Evolutionary conservation across 768 basidiomycete genomes (phyloP), one percentile per base, ranked within the genome.

Genomic region (Suillus luteus): DNA sequence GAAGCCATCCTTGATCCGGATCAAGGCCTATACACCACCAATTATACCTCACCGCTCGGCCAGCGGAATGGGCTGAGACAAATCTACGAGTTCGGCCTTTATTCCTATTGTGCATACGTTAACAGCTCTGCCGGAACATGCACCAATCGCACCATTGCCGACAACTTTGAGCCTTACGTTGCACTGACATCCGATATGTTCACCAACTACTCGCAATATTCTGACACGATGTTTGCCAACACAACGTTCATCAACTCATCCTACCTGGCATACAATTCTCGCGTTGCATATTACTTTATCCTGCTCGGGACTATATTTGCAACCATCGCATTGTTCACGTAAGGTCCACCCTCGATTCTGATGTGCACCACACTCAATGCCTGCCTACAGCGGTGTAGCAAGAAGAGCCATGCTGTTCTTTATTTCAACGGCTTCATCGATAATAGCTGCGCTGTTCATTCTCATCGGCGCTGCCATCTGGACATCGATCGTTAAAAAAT

Each of bases 11-110:
- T 78, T 41, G 89, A 90, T 73, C 84, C 85, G 8, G 86, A 89
- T 57, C 72, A 79, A 48, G 84, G 82, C 31, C 79, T 94, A 14
- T 91, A 91, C 74, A 85, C 90, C n/a, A 72, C 70, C 55, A 88
- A 92, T 72, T 79, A 85, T 27, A 84, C 85, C 40, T 81, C 83
- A 49, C 86, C 91, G 5, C 83, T 93, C 2, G 81, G 80, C 55
- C 71, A 76, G 55, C 70, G 78, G 54, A 77, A 79, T 15, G 92
- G 92, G 22, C 76, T 93, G 62, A 85, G 92, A 69, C 83, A 87
- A 72, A 75, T 81, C 64, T 94, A 94, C 77, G 78, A 86, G 64
- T 93, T 89, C 66, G 92, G 92, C n/a, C 79, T 94, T 31, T 94
- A 93, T 77, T 85, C 86, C 22, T 85, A 90, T 72, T 94, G 92